Evolutionary conservation across 208 protist species (phyloP).

Genomic region (Strigomonas galati): DNA sequence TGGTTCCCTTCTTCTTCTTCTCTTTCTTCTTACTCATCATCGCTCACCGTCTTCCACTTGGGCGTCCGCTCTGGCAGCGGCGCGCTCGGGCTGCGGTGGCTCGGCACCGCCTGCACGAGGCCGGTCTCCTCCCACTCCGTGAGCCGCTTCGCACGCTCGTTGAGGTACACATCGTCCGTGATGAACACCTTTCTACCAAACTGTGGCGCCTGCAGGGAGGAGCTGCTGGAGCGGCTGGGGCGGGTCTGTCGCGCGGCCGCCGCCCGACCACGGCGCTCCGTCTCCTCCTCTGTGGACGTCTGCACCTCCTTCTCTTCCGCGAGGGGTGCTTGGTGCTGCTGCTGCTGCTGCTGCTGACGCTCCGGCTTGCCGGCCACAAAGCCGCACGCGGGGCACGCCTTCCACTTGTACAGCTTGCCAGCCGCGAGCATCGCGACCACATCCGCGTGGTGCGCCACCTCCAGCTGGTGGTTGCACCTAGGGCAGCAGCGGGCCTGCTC

Average conservation of each 20-base stretch:
- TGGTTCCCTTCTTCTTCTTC: not conserved
- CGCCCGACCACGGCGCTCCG: not conserved
- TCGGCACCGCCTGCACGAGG: conserved; percentile 27
- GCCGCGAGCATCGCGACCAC: conserved; percentile 30
- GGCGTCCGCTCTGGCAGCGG: conserved; percentile 57
- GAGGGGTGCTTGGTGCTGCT: not conserved
- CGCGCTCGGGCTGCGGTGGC: conserved; percentile 49
- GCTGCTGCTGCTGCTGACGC: not conserved
- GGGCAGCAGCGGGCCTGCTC: conserved; percentile 14
- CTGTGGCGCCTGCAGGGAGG: conserved; percentile 14
- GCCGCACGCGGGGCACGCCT: conserved; percentile 27
- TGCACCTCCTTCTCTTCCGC: not conserved
- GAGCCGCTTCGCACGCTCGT: conserved; percentile 48
- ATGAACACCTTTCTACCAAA: conserved; percentile 80
- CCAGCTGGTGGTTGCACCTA: conserved; percentile 11
- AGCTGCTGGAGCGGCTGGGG: not conserved
- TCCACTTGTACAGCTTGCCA: conserved; percentile 23
- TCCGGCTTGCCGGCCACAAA: conserved; percentile 17
- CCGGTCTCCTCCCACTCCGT: conserved; percentile 59
- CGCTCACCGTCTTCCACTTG: conserved; percentile 50
- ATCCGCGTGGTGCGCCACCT: conserved; percentile 20
- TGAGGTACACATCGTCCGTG: conserved; percentile 69
- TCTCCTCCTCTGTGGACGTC: not conserved
- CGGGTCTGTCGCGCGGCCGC: conserved; percentile 3
- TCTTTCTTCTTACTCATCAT: not conserved